These are phyloP conservation scores for Termitomyces sp. DNA, from an alignment of 768 basidiomycete genomes.

Conservation along the genomic window DNA sequence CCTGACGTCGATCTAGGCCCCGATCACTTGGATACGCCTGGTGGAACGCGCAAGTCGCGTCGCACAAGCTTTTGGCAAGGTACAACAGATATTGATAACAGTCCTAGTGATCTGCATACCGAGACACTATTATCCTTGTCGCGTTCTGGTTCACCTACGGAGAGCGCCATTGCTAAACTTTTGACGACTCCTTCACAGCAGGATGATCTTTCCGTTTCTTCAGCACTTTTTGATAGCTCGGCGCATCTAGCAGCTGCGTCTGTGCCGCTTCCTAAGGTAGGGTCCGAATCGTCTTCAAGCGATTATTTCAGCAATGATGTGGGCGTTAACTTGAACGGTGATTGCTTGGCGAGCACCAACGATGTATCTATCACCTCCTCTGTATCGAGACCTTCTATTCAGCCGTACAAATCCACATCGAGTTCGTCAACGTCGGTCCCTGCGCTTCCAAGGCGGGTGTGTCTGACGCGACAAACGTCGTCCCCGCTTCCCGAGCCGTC, in stretches of 20 bases:
- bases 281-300: background rate
- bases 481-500: slow-evolving; percentile 50
- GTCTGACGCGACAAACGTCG: slow-evolving; percentile 56
- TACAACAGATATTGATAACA: slow-evolving; percentile 57
- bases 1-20: slow-evolving; percentile 11
- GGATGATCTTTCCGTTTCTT: background rate
- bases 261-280: background rate
- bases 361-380: background rate
- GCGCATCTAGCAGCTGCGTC: slow-evolving; percentile 5
- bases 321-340: background rate
- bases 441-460: slow-evolving; percentile 44
- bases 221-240: background rate
- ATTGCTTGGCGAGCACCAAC: background rate
- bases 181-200: slow-evolving; percentile 1
- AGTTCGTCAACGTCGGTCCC: slow-evolving; percentile 31
- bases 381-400: background rate
- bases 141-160: background rate
- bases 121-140: slow-evolving; percentile 9
- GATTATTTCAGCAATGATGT: slow-evolving; percentile 12
- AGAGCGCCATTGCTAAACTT: background rate
- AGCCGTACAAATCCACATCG: slow-evolving; percentile 1
- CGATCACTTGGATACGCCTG: slow-evolving; percentile 37
- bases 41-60: slow-evolving; percentile 47
- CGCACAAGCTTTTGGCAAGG: slow-evolving; percentile 75
- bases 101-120: background rate